phyloP scores from a whole-genome alignment of 2,329 filamentous ascomycete species.

The Paradendryphiella salina region DNA sequence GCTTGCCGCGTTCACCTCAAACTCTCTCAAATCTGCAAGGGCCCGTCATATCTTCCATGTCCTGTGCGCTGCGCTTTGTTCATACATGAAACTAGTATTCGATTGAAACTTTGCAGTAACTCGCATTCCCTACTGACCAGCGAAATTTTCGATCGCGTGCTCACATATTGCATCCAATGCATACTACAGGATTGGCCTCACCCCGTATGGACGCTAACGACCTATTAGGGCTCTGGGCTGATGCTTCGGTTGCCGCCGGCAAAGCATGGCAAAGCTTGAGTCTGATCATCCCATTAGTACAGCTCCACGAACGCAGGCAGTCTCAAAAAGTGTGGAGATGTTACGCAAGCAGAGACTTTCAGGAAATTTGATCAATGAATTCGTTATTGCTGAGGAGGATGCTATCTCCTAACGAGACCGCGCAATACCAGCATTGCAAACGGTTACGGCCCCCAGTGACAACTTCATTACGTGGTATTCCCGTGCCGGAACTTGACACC shows the following conservation, averaged over 20 bases:
- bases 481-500: neutral
- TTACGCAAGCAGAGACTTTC: too few relatives aligned
- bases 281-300: neutral
- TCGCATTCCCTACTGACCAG: too few relatives aligned
- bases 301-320: too few relatives aligned
- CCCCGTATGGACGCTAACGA: constrained; percentile 2
- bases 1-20: too few relatives aligned
- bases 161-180: neutral
- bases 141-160: neutral
- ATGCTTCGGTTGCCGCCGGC: constrained; percentile 3
- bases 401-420: neutral
- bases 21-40: too few relatives aligned
- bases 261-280: constrained; percentile 20
- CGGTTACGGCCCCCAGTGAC: neutral
- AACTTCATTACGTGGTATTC: neutral
- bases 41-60: too few relatives aligned
- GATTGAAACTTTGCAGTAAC: too few relatives aligned
- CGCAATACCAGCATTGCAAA: neutral
- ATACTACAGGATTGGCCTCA: constrained; percentile 7
- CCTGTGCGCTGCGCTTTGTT: too few relatives aligned
- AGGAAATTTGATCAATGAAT: too few relatives aligned
- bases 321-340: too few relatives aligned
- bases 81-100: too few relatives aligned
- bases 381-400: too few relatives aligned
- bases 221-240: neutral